Conservation (phyloP, 1,284 basidiomycete genomes). For the Tetrapyrgos nigripes region DNA sequence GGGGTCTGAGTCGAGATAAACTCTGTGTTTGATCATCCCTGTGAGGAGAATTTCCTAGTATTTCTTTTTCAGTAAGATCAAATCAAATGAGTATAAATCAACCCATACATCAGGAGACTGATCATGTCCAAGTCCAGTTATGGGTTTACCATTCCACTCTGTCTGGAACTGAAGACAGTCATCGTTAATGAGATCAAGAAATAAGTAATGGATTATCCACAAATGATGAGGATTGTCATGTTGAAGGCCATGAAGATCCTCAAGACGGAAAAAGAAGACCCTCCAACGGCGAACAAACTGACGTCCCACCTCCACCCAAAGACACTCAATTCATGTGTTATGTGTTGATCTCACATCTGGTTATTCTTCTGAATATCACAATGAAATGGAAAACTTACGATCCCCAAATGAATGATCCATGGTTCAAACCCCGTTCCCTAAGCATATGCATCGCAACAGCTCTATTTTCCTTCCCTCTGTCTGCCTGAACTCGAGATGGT, state of each 20-base stretch:
- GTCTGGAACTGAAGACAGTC: conserved; percentile 26
- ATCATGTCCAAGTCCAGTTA: conserved; percentile 14
- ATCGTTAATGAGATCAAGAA: conserved; percentile 23
- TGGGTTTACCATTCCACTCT: conserved; percentile 39
- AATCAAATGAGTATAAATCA: too few relatives aligned
- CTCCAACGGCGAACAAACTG: conserved; percentile 25
- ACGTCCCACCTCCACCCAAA: conserved; percentile 41
- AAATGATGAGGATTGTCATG: conserved; percentile 25
- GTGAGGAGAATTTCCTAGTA: neutral
- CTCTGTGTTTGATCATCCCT: neutral
- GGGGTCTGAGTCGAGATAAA: neutral
- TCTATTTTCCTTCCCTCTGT: conserved; percentile 26
- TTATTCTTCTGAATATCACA: neutral
- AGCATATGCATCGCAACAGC: neutral
- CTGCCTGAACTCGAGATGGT: conserved; percentile 34
- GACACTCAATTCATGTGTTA: conserved; percentile 39
- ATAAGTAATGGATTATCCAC: conserved; percentile 38
- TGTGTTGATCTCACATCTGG: conserved; percentile 22
- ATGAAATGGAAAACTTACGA: neutral
- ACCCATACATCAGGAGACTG: conserved; percentile 7
- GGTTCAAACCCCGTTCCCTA: neutral
- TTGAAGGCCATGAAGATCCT: conserved; percentile 28
- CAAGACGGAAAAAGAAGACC: conserved; percentile 33
- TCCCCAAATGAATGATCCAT: neutral
- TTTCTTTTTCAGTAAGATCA: too few relatives aligned